A percentile compares a stretch with the other conserved stretches of the same genome.
These are phyloP conservation scores for Candolleomyces aberdarensis DNA, from an alignment of 768 basidiomycete genomes.

Conservation along the genomic window DNA sequence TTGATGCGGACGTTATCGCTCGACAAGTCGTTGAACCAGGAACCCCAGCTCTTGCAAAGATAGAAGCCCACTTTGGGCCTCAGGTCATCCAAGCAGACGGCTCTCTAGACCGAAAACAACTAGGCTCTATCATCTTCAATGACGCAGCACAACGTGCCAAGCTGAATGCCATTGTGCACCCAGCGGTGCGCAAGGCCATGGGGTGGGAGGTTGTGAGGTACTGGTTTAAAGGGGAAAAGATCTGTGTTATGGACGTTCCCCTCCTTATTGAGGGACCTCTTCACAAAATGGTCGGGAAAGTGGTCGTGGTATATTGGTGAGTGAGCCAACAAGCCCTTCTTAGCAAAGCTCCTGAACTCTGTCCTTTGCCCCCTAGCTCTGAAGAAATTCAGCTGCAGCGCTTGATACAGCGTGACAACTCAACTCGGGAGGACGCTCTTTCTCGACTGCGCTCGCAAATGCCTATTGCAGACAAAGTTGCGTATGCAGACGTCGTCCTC, in stretches of 20 bases:
- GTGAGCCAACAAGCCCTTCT: conserved; percentile 16
- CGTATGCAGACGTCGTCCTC: conserved; percentile 82
- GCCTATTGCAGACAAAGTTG: conserved; percentile 72
- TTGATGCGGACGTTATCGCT: conserved; percentile 91
- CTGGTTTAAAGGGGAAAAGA: conserved; percentile 77
- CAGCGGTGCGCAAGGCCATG: conserved; percentile 83
- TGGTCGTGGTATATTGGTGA: conserved; percentile 92
- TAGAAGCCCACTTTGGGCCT: conserved; percentile 68
- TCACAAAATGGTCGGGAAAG: conserved; percentile 77
- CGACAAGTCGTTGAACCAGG: conserved; percentile 84
- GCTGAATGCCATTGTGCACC: conserved; percentile 87
- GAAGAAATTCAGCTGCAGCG: conserved; percentile 80
- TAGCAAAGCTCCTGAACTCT: not conserved
- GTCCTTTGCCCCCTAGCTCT: conserved; percentile 49
- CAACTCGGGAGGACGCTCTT: conserved; percentile 62
- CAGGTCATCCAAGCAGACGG: conserved; percentile 67
- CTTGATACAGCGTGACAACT: conserved; percentile 72
- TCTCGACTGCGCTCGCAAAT: conserved; percentile 79
- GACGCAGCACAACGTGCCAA: conserved; percentile 66
- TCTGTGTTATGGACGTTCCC: conserved; percentile 88
- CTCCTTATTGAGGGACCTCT: conserved; percentile 86
- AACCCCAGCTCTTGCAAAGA: conserved; percentile 64
- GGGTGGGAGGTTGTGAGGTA: conserved; percentile 57
- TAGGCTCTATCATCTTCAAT: conserved; percentile 83
- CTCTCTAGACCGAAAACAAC: conserved; percentile 73